Evolutionary conservation across 345 rosid species (phyloP), one percentile per base, ranked within the genome.

Genomic region (Dipteronia sinensis): DNA sequence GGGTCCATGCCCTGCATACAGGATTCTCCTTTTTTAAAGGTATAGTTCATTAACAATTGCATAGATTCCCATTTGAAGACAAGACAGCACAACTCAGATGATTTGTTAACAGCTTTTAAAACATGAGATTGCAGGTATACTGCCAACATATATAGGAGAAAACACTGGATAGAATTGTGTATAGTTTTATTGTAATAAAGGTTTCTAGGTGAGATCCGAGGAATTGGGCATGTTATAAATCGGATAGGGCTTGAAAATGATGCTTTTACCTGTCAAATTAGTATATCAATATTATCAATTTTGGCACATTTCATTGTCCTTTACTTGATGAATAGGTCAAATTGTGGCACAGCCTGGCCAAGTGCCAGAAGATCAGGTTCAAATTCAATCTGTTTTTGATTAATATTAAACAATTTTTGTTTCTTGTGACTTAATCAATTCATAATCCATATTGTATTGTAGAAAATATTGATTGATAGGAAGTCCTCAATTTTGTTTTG

Each of bases 281-380:
- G 34, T 31, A 31, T 2, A 31, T 31, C 34, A 31, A 27, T 27
- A 27, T 27, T n/a, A n/a, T n/a, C n/a, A n/a, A n/a, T n/a, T n/a
- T 31, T 31, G 34, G 59, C 16, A 22, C 4, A 27, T 74, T 17
- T 13, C 23, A 46, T 63, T 63, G 59, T 44, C 40, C 20, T 46
- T 74, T 63, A 15, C 19, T 42, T 25, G 25, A 5, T 23, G 42
- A 61, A 25, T 8, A 9, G 76, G 76, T 73, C 56, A 51, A 73
- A 31, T 31, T 31, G 15, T 40, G 77, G 69, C 61, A 64, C 70
- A 74, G 63, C 47, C 77, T 64, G 77, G 49, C 77, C 11, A 44
- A 65, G n/a, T 27, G 69, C 46, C 61, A 47, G 22, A 40, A 49
- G 77, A 46, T 74, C 69, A 40, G 38, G 34, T 31, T 31, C 34